These are phyloP conservation scores for Biscogniauxia mediterranea DNA, from an alignment of 2,329 filamentous ascomycete species.

Conservation along the genomic window DNA sequence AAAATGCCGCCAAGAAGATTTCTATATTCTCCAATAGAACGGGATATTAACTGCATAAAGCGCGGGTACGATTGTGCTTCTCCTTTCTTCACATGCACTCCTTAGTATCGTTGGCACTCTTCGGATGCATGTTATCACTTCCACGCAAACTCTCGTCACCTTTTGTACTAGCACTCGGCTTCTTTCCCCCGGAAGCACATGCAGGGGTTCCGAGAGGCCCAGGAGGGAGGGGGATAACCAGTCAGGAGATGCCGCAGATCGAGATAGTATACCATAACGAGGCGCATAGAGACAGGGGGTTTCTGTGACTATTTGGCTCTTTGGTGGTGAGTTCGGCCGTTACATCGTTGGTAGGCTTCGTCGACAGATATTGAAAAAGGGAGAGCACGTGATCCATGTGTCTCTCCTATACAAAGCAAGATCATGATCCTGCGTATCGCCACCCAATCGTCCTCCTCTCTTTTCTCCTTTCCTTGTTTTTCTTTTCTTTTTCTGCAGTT, in stretches of 20 bases:
- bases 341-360: conserved; percentile 18
- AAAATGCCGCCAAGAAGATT: conserved; percentile 42
- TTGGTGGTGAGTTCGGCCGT: conserved; percentile 23
- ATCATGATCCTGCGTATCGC: not conserved
- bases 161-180: conserved; percentile 13
- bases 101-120: conserved; percentile 17
- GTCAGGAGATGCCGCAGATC: conserved; percentile 22
- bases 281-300: conserved; percentile 22
- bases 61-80: conserved; percentile 39
- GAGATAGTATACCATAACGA: conserved; percentile 30
- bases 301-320: conserved; percentile 23
- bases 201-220: conserved; percentile 22
- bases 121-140: conserved; percentile 11
- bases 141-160: conserved; percentile 17
- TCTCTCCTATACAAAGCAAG: too few relatives aligned
- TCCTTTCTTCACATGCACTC: conserved; percentile 19
- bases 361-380: conserved; percentile 19
- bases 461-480: not conserved
- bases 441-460: not conserved
- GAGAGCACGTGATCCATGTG: not conserved
- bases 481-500: too few relatives aligned
- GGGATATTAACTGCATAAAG: conserved; percentile 41
- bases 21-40: conserved; percentile 44
- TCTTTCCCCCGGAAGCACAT: conserved; percentile 20
- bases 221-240: conserved; percentile 14